Evolutionary conservation across 2,329 filamentous ascomycete species (phyloP).

Genomic region (Hirsutella thompsonii): DNA sequence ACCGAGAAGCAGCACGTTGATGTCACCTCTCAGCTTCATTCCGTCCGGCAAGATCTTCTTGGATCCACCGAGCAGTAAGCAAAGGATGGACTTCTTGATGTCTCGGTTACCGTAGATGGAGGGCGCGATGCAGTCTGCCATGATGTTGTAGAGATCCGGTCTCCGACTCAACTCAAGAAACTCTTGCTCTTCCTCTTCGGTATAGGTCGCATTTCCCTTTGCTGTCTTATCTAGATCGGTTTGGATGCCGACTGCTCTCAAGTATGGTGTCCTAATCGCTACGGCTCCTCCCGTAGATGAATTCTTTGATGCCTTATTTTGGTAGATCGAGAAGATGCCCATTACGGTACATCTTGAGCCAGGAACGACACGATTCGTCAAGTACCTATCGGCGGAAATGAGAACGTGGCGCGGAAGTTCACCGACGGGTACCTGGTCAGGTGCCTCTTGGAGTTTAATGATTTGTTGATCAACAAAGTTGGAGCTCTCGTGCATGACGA

Average conservation of each 20-base stretch:
- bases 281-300: slow-evolving; percentile 65
- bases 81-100: slow-evolving; percentile 96
- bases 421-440: slow-evolving; percentile 93
- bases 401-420: slow-evolving; percentile 90
- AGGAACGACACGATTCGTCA: slow-evolving; percentile 91
- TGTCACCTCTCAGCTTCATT: slow-evolving; percentile 95
- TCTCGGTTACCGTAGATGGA: slow-evolving; percentile 94
- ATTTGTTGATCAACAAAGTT: slow-evolving; percentile 96
- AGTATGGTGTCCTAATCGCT: slow-evolving; percentile 88
- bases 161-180: slow-evolving; percentile 82
- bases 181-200: slow-evolving; percentile 94
- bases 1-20: slow-evolving; percentile 92
- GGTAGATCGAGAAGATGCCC: slow-evolving; percentile 97
- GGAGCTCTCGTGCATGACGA: slow-evolving; percentile 87
- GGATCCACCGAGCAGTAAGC: slow-evolving; percentile 82
- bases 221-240: slow-evolving; percentile 81
- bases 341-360: slow-evolving; percentile 90
- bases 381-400: slow-evolving; percentile 89
- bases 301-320: slow-evolving; percentile 77
- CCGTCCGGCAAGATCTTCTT: slow-evolving; percentile 97
- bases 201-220: slow-evolving; percentile 73
- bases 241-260: slow-evolving; percentile 84
- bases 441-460: slow-evolving; percentile 93
- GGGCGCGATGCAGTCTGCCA: slow-evolving; percentile 86
- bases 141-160: slow-evolving; percentile 82